A percentile compares a stretch with the other conserved stretches of the same genome.
phyloP scores from a whole-genome alignment of 805 yeast genomes.

The Lipomyces kockii region DNA sequence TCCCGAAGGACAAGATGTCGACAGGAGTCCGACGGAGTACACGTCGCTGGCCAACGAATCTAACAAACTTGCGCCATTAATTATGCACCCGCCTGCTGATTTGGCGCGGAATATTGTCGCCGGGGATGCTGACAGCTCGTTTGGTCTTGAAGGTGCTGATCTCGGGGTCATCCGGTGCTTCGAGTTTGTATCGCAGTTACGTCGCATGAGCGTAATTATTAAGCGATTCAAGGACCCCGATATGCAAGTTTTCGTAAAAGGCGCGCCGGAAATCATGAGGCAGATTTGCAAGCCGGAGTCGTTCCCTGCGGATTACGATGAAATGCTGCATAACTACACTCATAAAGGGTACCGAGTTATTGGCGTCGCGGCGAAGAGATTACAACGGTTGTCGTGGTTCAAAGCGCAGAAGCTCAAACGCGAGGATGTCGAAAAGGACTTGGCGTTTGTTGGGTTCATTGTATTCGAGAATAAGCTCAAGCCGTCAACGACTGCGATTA shows the following conservation, averaged over 20 bases:
- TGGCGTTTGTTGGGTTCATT: constrained; percentile 84
- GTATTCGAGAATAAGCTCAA: constrained; percentile 91
- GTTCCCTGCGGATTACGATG: constrained; percentile 75
- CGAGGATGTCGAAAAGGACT: constrained; percentile 66
- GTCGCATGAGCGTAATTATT: constrained; percentile 89
- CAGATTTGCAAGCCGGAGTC: constrained; percentile 73
- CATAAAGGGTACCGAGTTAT: constrained; percentile 94
- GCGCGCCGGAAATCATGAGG: constrained; percentile 94
- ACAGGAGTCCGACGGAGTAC: constrained; percentile 48
- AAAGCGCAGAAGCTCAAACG: constrained; percentile 59
- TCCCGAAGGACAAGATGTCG: constrained; percentile 41
- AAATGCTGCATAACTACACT: constrained; percentile 78
- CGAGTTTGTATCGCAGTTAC: constrained; percentile 81
- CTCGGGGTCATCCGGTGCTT: constrained; percentile 60
- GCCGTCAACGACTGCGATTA: constrained; percentile 63
- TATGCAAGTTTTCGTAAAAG: constrained; percentile 73
- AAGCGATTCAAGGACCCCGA: constrained; percentile 51
- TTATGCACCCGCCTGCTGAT: constrained; percentile 42
- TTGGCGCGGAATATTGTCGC: constrained; percentile 36
- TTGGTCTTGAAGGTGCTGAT: constrained; percentile 29
- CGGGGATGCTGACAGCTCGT: constrained; percentile 40
- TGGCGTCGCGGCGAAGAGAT: constrained; percentile 79
- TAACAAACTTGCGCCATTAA: constrained; percentile 53
- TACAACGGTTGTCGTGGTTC: constrained; percentile 53
- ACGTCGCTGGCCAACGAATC: constrained; percentile 49